Evolutionary conservation across 768 basidiomycete genomes (phyloP).

Genomic region (Candolleomyces eurysporus): DNA sequence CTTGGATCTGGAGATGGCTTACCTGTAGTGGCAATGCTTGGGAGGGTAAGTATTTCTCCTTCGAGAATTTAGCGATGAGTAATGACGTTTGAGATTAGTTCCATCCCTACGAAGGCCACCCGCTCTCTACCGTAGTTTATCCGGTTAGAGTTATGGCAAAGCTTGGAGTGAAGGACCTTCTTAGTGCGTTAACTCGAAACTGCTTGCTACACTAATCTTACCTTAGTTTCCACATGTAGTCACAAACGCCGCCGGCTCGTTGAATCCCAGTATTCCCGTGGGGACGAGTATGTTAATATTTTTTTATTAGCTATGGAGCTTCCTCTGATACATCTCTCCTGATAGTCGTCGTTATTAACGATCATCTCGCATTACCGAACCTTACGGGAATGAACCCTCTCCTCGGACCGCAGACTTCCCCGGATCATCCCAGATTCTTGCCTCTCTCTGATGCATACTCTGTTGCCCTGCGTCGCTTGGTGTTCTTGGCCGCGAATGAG

Average conservation of each 20-base stretch:
- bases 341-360: constrained; percentile 78
- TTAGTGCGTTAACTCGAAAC: constrained; percentile 51
- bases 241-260: constrained; percentile 84
- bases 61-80: not conserved
- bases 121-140: constrained; percentile 65
- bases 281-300: constrained; percentile 67
- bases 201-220: not conserved
- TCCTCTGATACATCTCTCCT: constrained; percentile 11
- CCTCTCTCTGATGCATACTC: constrained; percentile 86
- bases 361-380: constrained; percentile 81
- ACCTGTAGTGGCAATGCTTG: constrained; percentile 88
- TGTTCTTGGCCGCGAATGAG: constrained; percentile 68
- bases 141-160: constrained; percentile 78
- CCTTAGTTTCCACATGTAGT: constrained; percentile 40
- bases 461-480: constrained; percentile 60
- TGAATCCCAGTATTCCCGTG: constrained; percentile 70
- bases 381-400: constrained; percentile 76
- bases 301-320: not conserved
- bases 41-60: constrained; percentile 51
- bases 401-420: constrained; percentile 64
- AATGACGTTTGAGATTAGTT: constrained; percentile 44
- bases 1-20: constrained; percentile 62
- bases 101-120: constrained; percentile 84
- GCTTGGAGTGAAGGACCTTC: constrained; percentile 71
- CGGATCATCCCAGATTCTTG: constrained; percentile 69